Evolutionary conservation across 345 rosid genomes (phyloP).

Genomic region (Melaleuca quinquenervia): DNA sequence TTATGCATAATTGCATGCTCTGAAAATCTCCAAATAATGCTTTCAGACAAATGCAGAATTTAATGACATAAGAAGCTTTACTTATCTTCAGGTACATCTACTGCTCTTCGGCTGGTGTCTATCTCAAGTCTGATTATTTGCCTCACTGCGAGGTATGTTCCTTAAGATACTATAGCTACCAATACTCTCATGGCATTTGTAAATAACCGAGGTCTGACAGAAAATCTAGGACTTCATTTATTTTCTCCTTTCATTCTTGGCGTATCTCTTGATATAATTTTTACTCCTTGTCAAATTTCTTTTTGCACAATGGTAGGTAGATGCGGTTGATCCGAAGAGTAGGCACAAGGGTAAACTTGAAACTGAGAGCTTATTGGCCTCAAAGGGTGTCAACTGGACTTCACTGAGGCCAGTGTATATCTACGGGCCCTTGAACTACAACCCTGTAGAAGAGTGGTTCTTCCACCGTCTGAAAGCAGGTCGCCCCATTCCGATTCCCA

Average conservation of each 20-base stretch:
- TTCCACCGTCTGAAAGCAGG: slow-evolving; percentile 92
- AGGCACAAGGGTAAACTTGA: slow-evolving; percentile 97
- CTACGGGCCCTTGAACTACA: slow-evolving; percentile 94
- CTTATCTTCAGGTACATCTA: slow-evolving; percentile 60
- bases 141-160: slow-evolving; percentile 75
- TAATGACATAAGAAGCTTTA: background rate
- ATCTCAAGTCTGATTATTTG: slow-evolving; percentile 72
- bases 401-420: slow-evolving; percentile 91
- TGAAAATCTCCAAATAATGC: background rate
- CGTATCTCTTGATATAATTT: background rate
- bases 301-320: slow-evolving; percentile 25
- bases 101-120: slow-evolving; percentile 97
- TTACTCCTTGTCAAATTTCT: background rate
- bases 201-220: background rate
- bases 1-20: background rate
- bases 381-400: slow-evolving; percentile 85
- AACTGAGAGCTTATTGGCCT: slow-evolving; percentile 56
- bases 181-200: background rate
- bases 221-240: background rate
- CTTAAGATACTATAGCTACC: background rate
- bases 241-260: background rate
- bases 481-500: slow-evolving; percentile 86
- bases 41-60: background rate
- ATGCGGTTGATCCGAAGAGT: slow-evolving; percentile 96
- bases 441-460: slow-evolving; percentile 99